Base-by-base conservation (phyloP, 1,284 basidiomycete species). In the Xerocomus minutiporus region DNA sequence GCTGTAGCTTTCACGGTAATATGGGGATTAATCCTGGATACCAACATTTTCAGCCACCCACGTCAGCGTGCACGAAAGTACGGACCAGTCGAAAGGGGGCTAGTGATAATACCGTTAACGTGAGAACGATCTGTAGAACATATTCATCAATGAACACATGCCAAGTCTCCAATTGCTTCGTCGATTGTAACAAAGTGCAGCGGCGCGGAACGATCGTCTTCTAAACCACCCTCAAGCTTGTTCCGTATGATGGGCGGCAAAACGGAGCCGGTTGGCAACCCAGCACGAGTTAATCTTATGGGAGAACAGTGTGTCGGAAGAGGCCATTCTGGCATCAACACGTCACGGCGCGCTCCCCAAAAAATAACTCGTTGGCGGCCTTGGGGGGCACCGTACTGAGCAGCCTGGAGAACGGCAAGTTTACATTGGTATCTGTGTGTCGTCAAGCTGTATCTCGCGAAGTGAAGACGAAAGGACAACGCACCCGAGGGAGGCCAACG, bases 321-420 rank as follows among this genome's bases (percentile, higher is more conserved):
- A 0, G 86, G 86, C 61, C 83, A 83, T 12, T 77, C 66, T 1
- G 86, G 86, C 5, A 88, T 66, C 8, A 74, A 64, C 1, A 79
- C 48, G 26, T 80, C 83, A 15, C 75, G 73, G 50, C 74, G 77
- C 5, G 85, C 80, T 36, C 77, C 87, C 73, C 77, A 77, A 63
- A 89, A 82, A 47, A 89, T 85, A 13, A 86, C 77, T 15, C 87
- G 73, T 40, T 73, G 70, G n/a, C 86, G 78, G 34, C 74, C 71
- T 68, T 89, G 86, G 26, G 86, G 86, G 9, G 78, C 76, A 15
- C 87, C 86, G 67, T 86, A 86, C 39, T 84, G 79, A 0, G 75
- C 80, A 34, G 86, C 82, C 61, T 89, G 82, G 0, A 88, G 70
- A 8, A 86, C 66, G n/a, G 75, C 77, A 64, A 79, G 79, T 23